Percentiles rank a stretch among this genome's conserved stretches.
phyloP scores from a whole-genome alignment of 805 yeast species.

The Yarrowia sp. region DNA sequence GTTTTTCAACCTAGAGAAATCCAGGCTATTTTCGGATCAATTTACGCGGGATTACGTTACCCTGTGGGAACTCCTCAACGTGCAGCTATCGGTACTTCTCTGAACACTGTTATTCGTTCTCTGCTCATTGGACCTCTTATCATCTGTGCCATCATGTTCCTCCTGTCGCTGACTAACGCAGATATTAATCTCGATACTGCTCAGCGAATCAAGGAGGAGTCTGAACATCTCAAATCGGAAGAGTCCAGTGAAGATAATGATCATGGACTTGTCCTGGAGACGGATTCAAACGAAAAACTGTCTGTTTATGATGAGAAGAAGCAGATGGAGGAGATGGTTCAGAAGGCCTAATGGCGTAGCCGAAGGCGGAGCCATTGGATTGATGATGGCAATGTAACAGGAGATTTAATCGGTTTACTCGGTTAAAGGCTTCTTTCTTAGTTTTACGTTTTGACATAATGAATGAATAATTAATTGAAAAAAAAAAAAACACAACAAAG shows the following conservation, averaged over 20 bases:
- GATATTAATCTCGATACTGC: constrained; percentile 2
- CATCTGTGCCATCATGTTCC: constrained; percentile 5
- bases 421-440: too few relatives aligned
- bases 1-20: background rate
- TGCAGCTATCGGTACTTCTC: background rate
- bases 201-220: constrained; percentile 19
- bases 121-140: constrained; percentile 3
- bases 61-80: background rate
- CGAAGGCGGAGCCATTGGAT: too few relatives aligned
- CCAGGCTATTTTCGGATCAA: background rate
- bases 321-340: background rate
- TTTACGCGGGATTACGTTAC: background rate
- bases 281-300: background rate
- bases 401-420: too few relatives aligned
- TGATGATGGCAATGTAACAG: too few relatives aligned
- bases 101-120: constrained; percentile 2
- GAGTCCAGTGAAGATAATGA: background rate
- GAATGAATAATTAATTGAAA: too few relatives aligned
- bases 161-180: background rate
- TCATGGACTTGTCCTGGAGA: background rate
- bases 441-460: too few relatives aligned
- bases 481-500: too few relatives aligned
- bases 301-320: background rate
- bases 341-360: too few relatives aligned
- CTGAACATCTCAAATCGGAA: background rate